Evolutionary conservation across 768 basidiomycete genomes (phyloP), one percentile per base, ranked within the genome.

Genomic region (Suillus fuscotomentosus): DNA sequence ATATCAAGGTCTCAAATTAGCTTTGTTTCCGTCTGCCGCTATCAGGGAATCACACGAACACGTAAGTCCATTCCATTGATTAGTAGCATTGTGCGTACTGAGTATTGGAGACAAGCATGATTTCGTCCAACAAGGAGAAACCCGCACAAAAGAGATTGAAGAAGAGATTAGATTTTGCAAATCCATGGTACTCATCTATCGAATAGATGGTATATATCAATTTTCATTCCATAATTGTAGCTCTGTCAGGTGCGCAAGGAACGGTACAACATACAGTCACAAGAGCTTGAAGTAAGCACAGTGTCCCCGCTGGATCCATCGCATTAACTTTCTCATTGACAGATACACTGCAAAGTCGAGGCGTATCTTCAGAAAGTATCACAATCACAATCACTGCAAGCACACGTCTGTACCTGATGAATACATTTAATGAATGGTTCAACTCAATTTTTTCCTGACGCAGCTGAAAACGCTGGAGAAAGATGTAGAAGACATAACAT

Each of bases 381-480:
- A 10, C 31, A 55, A 36, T 62, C 61, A 27, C 61, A 39, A 24
- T 39, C 31, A 22, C 27, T 62, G 51, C 47, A 62, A 51, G 50
- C 54, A n/a, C 61, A 62, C 41, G 51, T 62, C 34, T 6, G 61
- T 62, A 53, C 31, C n/a, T 41, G 15, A 24, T 51, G n/a, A 22
- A 31, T 24, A 20, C 24, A 9, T 39, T 53, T 55, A 14, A 47
- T 41, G 61, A 17, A 50, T 7, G 20, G 34, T 42, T 8, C 5
- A 36, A 27, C 31, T 62, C 9, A 62, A 31, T 4, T 15, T 45
- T 14, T 39, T 42, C 38, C 2, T 24, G 38, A 62, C 39, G 39
- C 47, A 66, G 65, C 62, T 66, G 31, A 57, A 36, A 45, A 45
- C 31, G 9, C 17, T 60, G 20, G 41, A 60, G 59, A 60, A 60